Conservation (phyloP, 2,329 filamentous ascomycete species). For the Xylaria sp. region DNA sequence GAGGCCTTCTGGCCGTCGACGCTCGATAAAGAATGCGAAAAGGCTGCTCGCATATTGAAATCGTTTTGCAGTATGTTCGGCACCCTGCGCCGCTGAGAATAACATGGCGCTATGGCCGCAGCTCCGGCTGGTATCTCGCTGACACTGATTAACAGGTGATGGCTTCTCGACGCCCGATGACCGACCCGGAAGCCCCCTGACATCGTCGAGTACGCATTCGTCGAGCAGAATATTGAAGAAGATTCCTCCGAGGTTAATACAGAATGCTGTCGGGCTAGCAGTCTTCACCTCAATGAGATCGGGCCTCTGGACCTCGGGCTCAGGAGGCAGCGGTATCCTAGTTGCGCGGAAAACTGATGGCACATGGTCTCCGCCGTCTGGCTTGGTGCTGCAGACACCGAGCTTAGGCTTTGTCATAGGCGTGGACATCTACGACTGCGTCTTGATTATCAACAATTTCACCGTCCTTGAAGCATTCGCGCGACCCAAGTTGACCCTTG, state of each 20-base stretch:
- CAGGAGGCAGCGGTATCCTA: constrained; percentile 88
- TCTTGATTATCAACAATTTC: constrained; percentile 90
- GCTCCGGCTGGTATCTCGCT: constrained; percentile 32
- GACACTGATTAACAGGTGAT: constrained; percentile 56
- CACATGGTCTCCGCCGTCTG: constrained; percentile 90
- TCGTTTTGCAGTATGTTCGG: constrained; percentile 82
- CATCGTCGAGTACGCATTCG: constrained; percentile 57
- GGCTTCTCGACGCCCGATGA: constrained; percentile 64
- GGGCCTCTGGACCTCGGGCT: constrained; percentile 90
- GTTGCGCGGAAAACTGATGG: constrained; percentile 87
- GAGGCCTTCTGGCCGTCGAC: constrained; percentile 89
- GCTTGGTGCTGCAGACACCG: constrained; percentile 89
- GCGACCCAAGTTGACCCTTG: constrained; percentile 80
- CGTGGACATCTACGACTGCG: constrained; percentile 95
- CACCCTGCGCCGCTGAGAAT: constrained; percentile 25
- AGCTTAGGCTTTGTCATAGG: constrained; percentile 90
- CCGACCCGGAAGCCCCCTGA: constrained; percentile 48
- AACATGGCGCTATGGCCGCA: constrained; percentile 36
- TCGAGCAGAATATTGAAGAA: constrained; percentile 74
- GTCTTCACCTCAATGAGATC: constrained; percentile 97
- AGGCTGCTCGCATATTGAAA: constrained; percentile 87
- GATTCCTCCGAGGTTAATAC: constrained; percentile 86
- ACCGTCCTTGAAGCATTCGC: constrained; percentile 87
- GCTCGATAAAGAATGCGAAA: constrained; percentile 89
- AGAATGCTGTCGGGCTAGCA: constrained; percentile 88